Base-by-base conservation (phyloP, 2,329 filamentous ascomycete genomes). In the Talaromyces sp. region DNA sequence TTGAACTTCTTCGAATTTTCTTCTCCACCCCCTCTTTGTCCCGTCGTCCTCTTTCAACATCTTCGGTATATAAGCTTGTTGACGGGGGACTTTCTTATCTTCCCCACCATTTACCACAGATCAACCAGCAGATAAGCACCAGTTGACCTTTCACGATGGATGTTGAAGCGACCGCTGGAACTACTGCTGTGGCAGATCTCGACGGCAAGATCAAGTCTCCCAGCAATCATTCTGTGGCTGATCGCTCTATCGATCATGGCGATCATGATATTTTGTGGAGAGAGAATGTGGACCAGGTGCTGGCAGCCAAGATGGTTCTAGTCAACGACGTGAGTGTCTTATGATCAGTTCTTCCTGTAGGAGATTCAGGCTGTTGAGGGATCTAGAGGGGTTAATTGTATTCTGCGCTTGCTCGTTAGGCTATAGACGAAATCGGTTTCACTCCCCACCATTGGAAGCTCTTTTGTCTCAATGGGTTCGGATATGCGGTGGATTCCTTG, bases 391-490 rank as follows among this genome's bases (percentile, higher is more conserved):
- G 40, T 20, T 20, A 14, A 43, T 3, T 6, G 7, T 43, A 22
- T 13, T 16, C 17, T 19, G 3, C 13, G 6, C 14, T 27, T 27
- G 8, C 16, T 27, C 27, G 11, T 20, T 32, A 62, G 54, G 46
- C 73, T 7, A 76, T 77, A 42, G 82, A 86, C 60, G 78, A 86
- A 60, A 84, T 86, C 55, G 83, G 83, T 11, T 84, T 82, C 77
- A 86, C 83, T 0, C 68, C 69, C 0, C 85, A 81, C 61, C 83
- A 86, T 57, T 75, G 76, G 65, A 85, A 85, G 66, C 72, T 86
- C 0, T 86, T 86, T 68, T 80, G 81, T 60, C 74, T 86, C 42
- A 86, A 85, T 58, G 83, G 84, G 6, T 86, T 86, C 57, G 83
- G 83, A 50, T 80, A 75, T 56, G 70, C 67, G 0, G 70, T 72